These are phyloP conservation scores for Penicillium argentinense DNA, from an alignment of 495 filamentous ascomycete genomes.

Conservation along the genomic window DNA sequence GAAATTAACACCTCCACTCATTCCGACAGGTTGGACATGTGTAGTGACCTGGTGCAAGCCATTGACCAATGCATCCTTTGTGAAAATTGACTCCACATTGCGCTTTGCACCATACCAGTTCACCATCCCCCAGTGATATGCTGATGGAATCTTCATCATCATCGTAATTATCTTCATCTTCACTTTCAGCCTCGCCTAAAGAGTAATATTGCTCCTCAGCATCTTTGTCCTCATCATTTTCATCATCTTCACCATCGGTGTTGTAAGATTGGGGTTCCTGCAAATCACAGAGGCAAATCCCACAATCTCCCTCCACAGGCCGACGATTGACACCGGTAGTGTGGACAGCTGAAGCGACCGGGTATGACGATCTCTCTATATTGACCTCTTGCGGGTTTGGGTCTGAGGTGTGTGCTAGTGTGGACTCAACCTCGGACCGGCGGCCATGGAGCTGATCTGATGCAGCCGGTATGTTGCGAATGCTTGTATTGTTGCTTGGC, in stretches of 20 bases:
- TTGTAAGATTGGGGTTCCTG: background rate
- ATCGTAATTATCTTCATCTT: background rate
- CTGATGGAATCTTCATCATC: background rate
- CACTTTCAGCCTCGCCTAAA: background rate
- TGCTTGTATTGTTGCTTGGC: background rate
- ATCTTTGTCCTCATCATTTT: constrained; percentile 1
- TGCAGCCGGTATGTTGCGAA: no score
- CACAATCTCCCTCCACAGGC: constrained; percentile 64
- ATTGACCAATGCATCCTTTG: constrained; percentile 62
- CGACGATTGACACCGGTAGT: constrained; percentile 38
- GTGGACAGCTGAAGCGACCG: background rate
- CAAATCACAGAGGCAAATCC: constrained; percentile 57
- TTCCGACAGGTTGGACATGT: constrained; percentile 21
- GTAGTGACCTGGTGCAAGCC: constrained; percentile 40
- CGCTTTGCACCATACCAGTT: constrained; percentile 64
- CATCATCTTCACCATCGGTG: background rate
- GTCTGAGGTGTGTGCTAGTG: no score
- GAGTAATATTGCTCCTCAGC: no score
- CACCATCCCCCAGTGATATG: constrained; percentile 26
- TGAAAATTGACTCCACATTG: constrained; percentile 74
- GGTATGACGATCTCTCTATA: no score
- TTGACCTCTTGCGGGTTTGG: no score
- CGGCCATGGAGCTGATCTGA: no score
- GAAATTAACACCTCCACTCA: constrained; percentile 6
- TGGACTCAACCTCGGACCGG: no score